phyloP scores from a whole-genome alignment of 495 filamentous ascomycete species.

The Daldinia concentrica region DNA sequence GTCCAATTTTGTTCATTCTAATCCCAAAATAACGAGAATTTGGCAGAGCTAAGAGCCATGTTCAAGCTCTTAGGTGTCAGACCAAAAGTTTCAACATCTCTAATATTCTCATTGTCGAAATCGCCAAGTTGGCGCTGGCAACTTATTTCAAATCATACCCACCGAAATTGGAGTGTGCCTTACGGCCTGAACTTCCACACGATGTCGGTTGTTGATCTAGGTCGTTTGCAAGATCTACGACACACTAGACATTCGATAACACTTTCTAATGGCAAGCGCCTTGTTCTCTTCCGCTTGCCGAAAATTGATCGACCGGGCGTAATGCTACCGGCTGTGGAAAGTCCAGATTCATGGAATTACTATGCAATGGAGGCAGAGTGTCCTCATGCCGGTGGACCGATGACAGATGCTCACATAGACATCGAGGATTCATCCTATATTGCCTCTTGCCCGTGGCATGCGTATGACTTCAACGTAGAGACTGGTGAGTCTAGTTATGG shows the following conservation, averaged over 20 bases:
- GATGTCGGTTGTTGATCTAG: slow-evolving; percentile 52
- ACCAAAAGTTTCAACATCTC: slow-evolving; percentile 5
- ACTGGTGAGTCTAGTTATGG: slow-evolving; percentile 65
- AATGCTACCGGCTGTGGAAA: slow-evolving; percentile 46
- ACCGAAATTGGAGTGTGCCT: not conserved
- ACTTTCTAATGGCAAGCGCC: slow-evolving; percentile 60
- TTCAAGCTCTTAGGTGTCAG: slow-evolving; percentile 1
- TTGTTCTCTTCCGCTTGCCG: slow-evolving; percentile 62
- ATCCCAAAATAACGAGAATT: slow-evolving; percentile 4
- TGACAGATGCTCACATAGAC: slow-evolving; percentile 61
- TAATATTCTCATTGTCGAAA: not conserved
- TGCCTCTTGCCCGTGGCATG: slow-evolving; percentile 65
- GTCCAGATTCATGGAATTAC: slow-evolving; percentile 58
- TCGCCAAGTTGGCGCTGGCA: not conserved
- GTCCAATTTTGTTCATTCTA: not conserved
- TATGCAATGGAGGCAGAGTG: slow-evolving; percentile 65
- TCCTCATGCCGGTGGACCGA: slow-evolving; percentile 62
- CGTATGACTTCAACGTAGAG: slow-evolving; percentile 66
- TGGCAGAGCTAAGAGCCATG: not conserved
- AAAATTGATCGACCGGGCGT: slow-evolving; percentile 51
- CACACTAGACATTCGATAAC: slow-evolving; percentile 60
- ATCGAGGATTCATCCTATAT: slow-evolving; percentile 65
- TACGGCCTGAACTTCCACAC: not conserved
- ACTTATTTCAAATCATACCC: not conserved
- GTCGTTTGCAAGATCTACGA: slow-evolving; percentile 49